Conservation (phyloP, 257 asterid species). For the Craterostigma plantagineum region DNA sequence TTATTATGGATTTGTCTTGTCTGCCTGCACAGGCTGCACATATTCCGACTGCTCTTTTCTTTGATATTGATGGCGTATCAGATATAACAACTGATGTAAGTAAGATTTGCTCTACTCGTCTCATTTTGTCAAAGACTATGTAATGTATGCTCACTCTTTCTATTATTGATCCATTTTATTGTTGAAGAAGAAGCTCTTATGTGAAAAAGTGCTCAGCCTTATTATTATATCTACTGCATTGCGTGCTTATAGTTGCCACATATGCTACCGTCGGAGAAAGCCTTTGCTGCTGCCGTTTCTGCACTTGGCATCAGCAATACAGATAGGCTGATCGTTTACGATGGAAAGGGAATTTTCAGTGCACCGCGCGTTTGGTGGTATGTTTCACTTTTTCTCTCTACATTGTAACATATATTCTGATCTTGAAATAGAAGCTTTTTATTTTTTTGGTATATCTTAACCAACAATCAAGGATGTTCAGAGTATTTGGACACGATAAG, state of each 20-base stretch:
- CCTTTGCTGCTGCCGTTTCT: conserved; percentile 93
- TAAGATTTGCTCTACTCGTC: conserved; percentile 6
- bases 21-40: conserved; percentile 62
- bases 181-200: too few relatives aligned
- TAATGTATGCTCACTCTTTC: too few relatives aligned
- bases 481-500: conserved; percentile 82
- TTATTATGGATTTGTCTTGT: too few relatives aligned
- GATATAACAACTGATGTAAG: conserved; percentile 39
- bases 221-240: too few relatives aligned
- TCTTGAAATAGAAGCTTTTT: too few relatives aligned
- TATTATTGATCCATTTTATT: too few relatives aligned
- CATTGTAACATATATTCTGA: too few relatives aligned
- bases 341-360: conserved; percentile 92
- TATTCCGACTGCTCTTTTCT: conserved; percentile 52
- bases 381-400: too few relatives aligned
- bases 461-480: conserved; percentile 52
- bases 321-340: conserved; percentile 76
- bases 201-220: too few relatives aligned
- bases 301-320: conserved; percentile 86
- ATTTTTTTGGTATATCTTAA: too few relatives aligned
- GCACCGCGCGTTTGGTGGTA: conserved; percentile 99
- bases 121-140: too few relatives aligned
- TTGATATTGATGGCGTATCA: conserved; percentile 36
- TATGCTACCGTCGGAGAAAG: conserved; percentile 94
- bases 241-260: conserved; percentile 61